Base-by-base conservation (phyloP, 805 yeast species). In the Saturnispora besseyi region DNA sequence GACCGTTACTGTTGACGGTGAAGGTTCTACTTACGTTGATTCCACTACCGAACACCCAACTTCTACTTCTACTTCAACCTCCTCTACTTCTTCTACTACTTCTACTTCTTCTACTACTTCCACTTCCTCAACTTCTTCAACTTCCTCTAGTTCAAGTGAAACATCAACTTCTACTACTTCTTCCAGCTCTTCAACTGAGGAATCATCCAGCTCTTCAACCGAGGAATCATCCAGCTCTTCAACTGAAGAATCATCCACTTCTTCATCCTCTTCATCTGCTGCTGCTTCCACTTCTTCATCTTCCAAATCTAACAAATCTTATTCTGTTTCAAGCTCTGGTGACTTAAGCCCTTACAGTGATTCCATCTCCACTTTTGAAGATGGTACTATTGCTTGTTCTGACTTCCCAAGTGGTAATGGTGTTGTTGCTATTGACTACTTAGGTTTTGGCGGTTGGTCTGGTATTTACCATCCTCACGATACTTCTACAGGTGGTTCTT, bases 321-420 rank as follows among this genome's bases (percentile, higher is more conserved):
- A 93, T 36, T 67, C 75, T 53, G 86, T 71, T 71, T 58, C 70
- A 10, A 72, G 66, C 59, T 93, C 96, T 60, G 55, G 74, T 51
- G 70, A 65, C 41, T 68, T 36, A 6, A n/a, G 22, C 15, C 22
- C 40, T 22, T 36, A 36, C 5, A 22, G 21, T 18, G 24, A 18
- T 12, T 5, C 13, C 12, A 36, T 36, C 24, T 36, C 40, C 22
- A 18, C 70, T 46, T 91, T 93, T 69, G 68, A 72, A 62, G 96
- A 88, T 63, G 96, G 96, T 64, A 73, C 68, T 38, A 62, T 79
- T 61, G 67, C 74, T 53, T 88, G 96, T 74, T 66, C 74, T 52
- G 65, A 71, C 49, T 84, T 88, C 77, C 95, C 91, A 64, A 63
- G 78, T 46, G 95, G 93, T 54, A 77, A 85, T 62, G 96, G 96